These are phyloP conservation scores for Sclerotinia glacialis DNA, from an alignment of 2,329 filamentous ascomycete species.

Conservation along the genomic window DNA sequence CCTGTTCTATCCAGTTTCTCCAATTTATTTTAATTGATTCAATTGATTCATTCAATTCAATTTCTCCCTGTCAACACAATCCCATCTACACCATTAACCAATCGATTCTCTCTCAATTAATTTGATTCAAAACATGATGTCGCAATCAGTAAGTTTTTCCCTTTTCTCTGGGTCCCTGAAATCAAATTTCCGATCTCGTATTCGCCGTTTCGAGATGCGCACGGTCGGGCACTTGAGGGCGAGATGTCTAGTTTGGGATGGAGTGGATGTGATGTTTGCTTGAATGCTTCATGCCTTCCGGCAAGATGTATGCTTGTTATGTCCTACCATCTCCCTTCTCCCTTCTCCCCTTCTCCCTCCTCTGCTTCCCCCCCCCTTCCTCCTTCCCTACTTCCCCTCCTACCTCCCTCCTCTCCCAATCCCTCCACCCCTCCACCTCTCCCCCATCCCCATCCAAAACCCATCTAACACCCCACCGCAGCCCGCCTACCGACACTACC, in stretches of 20 bases:
- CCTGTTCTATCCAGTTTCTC: no score
- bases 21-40: no score
- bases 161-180: neutral
- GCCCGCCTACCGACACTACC: constrained; percentile 49
- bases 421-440: neutral
- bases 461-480: constrained; percentile 30
- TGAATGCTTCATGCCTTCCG: neutral
- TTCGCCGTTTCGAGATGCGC: neutral
- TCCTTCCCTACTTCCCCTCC: neutral
- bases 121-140: constrained; percentile 29
- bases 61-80: neutral
- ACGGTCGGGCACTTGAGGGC: neutral
- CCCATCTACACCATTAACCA: neutral
- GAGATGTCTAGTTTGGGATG: neutral
- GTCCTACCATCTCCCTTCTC: no score
- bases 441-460: neutral
- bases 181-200: neutral
- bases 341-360: no score
- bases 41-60: no score
- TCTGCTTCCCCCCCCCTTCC: no score
- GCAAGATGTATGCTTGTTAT: no score
- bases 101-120: neutral
- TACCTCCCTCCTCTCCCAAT: no score
- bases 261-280: neutral
- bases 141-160: constrained; percentile 35